Evolutionary conservation across 192 early-diverging fungal species (phyloP).

Genomic region (Umbelopsis ramanniana): DNA sequence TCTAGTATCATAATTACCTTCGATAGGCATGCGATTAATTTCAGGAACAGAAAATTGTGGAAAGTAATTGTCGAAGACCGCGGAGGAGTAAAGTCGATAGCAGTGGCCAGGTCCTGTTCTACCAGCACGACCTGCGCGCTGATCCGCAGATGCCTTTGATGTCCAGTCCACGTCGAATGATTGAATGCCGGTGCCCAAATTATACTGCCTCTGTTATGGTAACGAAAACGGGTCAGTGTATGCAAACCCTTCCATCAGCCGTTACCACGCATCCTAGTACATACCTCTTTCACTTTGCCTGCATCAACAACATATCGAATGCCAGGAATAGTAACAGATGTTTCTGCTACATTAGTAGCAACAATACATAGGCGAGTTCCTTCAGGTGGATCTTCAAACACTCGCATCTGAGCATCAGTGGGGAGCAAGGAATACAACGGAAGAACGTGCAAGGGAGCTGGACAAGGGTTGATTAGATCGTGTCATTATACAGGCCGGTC

Average conservation of each 20-base stretch:
- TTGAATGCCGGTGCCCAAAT: constrained; percentile 86
- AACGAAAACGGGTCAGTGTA: neutral
- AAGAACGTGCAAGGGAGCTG: constrained; percentile 84
- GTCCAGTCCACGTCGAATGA: constrained; percentile 92
- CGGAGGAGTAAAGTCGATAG: constrained; percentile 92
- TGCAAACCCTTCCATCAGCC: neutral
- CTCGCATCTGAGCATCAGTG: constrained; percentile 86
- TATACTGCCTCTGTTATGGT: constrained; percentile 63
- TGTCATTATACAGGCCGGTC: neutral
- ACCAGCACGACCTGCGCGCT: constrained; percentile 96
- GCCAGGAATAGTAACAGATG: constrained; percentile 94
- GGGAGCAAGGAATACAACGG: constrained; percentile 97
- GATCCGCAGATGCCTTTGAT: constrained; percentile 91
- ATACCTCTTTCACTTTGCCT: constrained; percentile 89
- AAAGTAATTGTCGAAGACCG: constrained; percentile 93
- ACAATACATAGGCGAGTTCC: constrained; percentile 92
- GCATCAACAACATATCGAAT: constrained; percentile 95
- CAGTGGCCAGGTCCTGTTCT: constrained; percentile 96
- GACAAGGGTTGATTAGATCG: neutral
- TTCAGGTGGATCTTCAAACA: constrained; percentile 87
- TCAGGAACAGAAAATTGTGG: constrained; percentile 85
- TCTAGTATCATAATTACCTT: constrained; percentile 47
- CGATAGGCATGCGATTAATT: constrained; percentile 93
- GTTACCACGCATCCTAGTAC: neutral
- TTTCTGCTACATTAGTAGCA: constrained; percentile 99